Evolutionary conservation across 2,329 filamentous ascomycete species (phyloP), one percentile per base, ranked within the genome.

Genomic region (Ascochyta koolunga): DNA sequence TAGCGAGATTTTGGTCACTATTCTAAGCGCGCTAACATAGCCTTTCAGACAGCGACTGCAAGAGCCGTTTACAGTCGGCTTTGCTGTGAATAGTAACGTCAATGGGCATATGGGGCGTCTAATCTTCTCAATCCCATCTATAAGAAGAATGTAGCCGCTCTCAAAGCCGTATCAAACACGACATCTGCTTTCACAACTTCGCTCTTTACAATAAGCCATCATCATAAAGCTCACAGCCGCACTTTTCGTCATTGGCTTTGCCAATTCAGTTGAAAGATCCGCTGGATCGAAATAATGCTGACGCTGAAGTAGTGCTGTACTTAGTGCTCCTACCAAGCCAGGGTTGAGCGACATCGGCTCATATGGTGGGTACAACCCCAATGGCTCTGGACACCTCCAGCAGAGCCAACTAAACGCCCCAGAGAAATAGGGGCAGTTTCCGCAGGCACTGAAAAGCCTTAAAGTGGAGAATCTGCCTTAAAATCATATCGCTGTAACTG

Each of bases 211-310:
- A 33, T 13, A 40, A 57, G 11, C 40, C 24, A 33, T 31, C 60
- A 67, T 39, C 25, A 70, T 70, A 67, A 70, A 69, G 62, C 44
- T 70, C 57, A 57, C 59, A 27, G 60, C 62, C 39, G 43, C 64
- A 44, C 35, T 67, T 33, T 58, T 56, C 53, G 21, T 56, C 18
- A 47, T 66, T 29, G 62, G 62, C 42, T 45, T 65, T 31, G 56
- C 52, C 56, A 63, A 62, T 64, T 67, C 54, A 50, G 57, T 48
- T 27, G 25, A 6, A 15, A 16, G 9, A 32, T 21, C 27, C 37
- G 7, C 3, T 38, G 15, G 21, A 35, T 22, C 43, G n/a, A 11
- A 8, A 18, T 19, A 3, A 2, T 11, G n/a, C 22, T 48, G 8
- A 48, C 27, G 4, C 18, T 2, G 13, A 8, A 11, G 10, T 3